Evolutionary conservation across 2,329 filamentous ascomycete species (phyloP).

Genomic region (Penicillium crustosum): DNA sequence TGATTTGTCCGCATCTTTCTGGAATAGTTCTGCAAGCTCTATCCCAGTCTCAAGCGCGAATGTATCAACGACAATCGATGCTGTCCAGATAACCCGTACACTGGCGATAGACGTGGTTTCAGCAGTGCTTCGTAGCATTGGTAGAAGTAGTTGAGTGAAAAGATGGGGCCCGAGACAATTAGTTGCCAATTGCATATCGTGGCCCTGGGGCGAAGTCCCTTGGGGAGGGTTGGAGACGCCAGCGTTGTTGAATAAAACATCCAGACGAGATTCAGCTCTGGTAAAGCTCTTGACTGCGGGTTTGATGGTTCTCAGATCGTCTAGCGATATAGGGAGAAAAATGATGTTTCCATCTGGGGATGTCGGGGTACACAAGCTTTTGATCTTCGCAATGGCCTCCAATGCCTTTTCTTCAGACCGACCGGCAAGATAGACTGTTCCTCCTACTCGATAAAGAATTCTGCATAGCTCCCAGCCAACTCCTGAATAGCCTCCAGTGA

Average conservation of each 20-base stretch:
- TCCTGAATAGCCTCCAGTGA: conserved; percentile 28
- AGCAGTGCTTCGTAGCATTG: conserved; percentile 15
- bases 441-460: conserved; percentile 24
- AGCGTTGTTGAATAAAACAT: conserved; percentile 49
- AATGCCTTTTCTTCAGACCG: conserved; percentile 30
- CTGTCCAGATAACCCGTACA: conserved; percentile 15
- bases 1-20: neutral
- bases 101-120: neutral
- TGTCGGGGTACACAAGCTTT: neutral
- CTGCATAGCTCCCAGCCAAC: conserved; percentile 26
- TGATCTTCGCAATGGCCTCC: conserved; percentile 36
- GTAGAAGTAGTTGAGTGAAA: conserved; percentile 38
- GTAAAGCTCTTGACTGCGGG: conserved; percentile 40
- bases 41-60: conserved; percentile 1
- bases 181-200: conserved; percentile 37
- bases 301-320: conserved; percentile 45
- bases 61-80: conserved; percentile 8
- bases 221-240: conserved; percentile 34
- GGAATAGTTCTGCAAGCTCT: neutral
- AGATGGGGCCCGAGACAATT: conserved; percentile 42
- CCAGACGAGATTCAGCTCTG: conserved; percentile 40
- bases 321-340: conserved; percentile 44
- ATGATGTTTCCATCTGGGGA: conserved; percentile 5
- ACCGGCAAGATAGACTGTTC: conserved; percentile 29
- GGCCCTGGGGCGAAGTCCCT: conserved; percentile 29